These are phyloP conservation scores for Pleurozium schreberi DNA, from an alignment of 225 moss, liverwort and hornwort genomes.

Conservation along the genomic window DNA sequence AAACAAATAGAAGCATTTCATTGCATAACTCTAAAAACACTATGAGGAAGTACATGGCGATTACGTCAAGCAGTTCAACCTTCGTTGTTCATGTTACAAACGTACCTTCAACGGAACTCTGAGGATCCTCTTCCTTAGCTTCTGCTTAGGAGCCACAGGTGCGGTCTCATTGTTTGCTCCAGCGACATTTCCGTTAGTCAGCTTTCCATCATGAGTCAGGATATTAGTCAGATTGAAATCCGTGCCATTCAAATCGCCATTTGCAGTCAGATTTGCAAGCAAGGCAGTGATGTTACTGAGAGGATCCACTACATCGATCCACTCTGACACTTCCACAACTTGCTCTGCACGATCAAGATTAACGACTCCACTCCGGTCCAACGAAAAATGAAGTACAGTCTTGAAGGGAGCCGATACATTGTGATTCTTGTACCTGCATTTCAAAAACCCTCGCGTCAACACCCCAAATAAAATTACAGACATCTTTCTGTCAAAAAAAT, in stretches of 20 bases:
- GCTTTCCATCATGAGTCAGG: conserved; percentile 9
- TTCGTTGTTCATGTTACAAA: background rate
- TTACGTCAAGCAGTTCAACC: background rate
- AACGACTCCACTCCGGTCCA: conserved; percentile 80
- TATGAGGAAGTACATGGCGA: background rate
- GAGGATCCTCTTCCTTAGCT: conserved; percentile 77
- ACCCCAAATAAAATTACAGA: background rate
- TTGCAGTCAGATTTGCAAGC: conserved; percentile 40
- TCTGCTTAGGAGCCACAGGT: conserved; percentile 43
- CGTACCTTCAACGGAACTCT: conserved; percentile 79
- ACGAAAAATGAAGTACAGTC: conserved; percentile 66
- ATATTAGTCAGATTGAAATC: conserved; percentile 40
- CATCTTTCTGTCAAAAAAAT: background rate
- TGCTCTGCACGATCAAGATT: conserved; percentile 83
- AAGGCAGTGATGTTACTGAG: conserved; percentile 38
- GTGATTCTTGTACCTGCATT: conserved; percentile 65
- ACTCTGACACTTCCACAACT: conserved; percentile 88
- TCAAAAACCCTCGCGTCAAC: background rate
- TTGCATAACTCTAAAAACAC: background rate
- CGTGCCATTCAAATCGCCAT: conserved; percentile 23
- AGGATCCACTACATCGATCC: conserved; percentile 75
- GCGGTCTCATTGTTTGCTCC: conserved; percentile 29
- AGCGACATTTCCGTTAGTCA: conserved; percentile 11
- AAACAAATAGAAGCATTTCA: background rate
- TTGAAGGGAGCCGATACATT: conserved; percentile 92